Base-by-base conservation (phyloP, 306 rosid genomes). In the Vicia villosa region DNA sequence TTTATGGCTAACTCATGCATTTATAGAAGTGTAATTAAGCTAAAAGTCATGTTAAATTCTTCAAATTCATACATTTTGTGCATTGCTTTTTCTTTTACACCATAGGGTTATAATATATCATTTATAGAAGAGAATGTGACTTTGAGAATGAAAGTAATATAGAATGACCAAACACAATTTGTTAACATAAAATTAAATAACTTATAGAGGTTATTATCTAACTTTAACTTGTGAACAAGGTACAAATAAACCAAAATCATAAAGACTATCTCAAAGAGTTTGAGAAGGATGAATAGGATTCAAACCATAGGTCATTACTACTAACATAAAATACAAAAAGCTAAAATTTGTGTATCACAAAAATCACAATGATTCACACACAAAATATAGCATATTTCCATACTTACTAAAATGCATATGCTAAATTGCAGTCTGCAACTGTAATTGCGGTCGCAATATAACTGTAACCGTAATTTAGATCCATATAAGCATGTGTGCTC, bases 321-420 rank as follows among this genome's bases (percentile, higher is more conserved):
- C 59, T 52, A 52, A 52, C 20, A 56, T 26, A 56, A 56, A 3
- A 28, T 56, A 21, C 59, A 26, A 56, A 7, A 19, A 8, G 14
- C 19, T 56, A 28, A 26, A 36, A 26, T 6, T 56, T 56, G 19
- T 28, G 19, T 14, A 56, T n/a, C 30, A 56, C 30, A 28, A 52
- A 24, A 26, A 56, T 56, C 20, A 26, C 19, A 56, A 26, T 7
- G 12, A 56, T 56, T 56, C 40, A 56, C 30, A 28, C 3, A 13
- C 63, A 56, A 56, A 56, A 56, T 56, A 26, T 26, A 56, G 11
- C 62, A 56, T n/a, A n/a, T 56, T 24, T 5, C 19, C 62, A 56
- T 56, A n/a, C 63, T 26, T 56, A 56, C 40, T 28, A 56, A 26
- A 3, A 14, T 26, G 10, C 19, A 28, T 13, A 3, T 14, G 7